Percentiles rank a stretch among this genome's conserved stretches.
These are phyloP conservation scores for Beauveria sp. DNA, from an alignment of 2,329 filamentous ascomycete genomes.

Conservation along the genomic window DNA sequence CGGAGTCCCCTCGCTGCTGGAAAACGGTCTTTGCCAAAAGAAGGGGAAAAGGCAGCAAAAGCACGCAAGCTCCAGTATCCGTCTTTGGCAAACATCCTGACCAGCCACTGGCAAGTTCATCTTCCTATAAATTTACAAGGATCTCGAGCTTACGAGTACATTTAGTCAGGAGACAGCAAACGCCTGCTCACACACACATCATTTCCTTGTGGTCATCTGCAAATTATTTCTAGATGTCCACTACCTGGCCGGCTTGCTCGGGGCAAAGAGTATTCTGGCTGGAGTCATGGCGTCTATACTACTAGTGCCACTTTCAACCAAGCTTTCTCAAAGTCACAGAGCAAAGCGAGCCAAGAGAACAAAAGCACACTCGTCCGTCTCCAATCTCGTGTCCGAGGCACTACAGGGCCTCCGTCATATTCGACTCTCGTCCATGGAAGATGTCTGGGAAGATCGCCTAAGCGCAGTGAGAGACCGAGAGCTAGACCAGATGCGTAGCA, in stretches of 20 bases:
- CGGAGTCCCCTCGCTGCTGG: neutral
- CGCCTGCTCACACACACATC: slow-evolving; percentile 1
- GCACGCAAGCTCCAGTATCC: neutral
- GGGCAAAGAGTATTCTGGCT: neutral
- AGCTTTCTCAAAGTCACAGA: neutral
- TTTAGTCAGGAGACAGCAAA: neutral
- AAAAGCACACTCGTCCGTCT: neutral
- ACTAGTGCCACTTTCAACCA: neutral
- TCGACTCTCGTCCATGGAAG: slow-evolving; percentile 12
- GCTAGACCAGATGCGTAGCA: slow-evolving; percentile 6
- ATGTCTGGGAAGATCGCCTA: slow-evolving; percentile 1
- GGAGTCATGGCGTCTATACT: neutral
- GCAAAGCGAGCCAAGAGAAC: neutral
- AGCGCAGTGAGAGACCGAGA: neutral
- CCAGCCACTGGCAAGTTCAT: neutral
- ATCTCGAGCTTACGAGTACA: neutral
- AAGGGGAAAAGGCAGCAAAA: neutral
- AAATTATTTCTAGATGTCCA: neutral
- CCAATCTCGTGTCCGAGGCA: slow-evolving; percentile 1
- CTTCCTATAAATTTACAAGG: no score
- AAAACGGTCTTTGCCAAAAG: neutral
- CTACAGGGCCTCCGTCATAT: slow-evolving; percentile 11
- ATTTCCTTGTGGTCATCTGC: neutral
- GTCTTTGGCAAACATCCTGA: neutral
- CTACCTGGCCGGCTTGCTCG: neutral